phyloP scores from a whole-genome alignment of 2,329 filamentous ascomycete genomes.

The Botrytis galanthina region DNA sequence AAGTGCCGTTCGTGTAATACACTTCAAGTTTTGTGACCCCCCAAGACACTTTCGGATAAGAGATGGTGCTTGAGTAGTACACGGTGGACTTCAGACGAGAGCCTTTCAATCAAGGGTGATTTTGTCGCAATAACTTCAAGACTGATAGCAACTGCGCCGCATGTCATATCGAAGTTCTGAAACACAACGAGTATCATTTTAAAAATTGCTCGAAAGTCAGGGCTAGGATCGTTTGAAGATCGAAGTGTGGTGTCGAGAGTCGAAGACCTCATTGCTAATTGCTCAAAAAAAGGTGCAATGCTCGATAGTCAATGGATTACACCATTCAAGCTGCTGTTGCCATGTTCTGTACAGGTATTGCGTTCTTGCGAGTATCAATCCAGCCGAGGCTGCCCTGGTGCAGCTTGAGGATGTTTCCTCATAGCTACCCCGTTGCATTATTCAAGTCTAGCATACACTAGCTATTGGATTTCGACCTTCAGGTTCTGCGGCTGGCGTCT shows the following conservation, averaged over 20 bases:
- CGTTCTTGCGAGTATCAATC: not conserved
- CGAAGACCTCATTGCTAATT: not conserved
- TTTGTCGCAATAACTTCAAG: not conserved
- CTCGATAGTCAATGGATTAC: not conserved
- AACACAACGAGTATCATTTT: not conserved
- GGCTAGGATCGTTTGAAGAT: not conserved
- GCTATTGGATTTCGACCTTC: not conserved
- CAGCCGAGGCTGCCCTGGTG: not conserved
- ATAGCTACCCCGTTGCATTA: not conserved
- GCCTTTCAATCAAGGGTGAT: not conserved
- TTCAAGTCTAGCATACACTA: not conserved
- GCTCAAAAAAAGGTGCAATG: not conserved
- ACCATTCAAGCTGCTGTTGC: not conserved
- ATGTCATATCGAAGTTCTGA: not conserved
- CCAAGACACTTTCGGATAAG: not conserved
- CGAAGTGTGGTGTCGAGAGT: not conserved
- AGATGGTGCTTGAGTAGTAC: not conserved
- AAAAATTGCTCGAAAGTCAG: not conserved
- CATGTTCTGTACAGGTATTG: not conserved
- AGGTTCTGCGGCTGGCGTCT: not conserved
- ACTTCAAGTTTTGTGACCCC: not conserved
- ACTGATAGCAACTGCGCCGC: not conserved
- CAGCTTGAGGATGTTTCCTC: not conserved
- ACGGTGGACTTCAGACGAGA: not conserved
- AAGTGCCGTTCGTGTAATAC: not conserved